phyloP scores from a whole-genome alignment of 2,329 filamentous ascomycete species.

The Cladophialophora exuberans region DNA sequence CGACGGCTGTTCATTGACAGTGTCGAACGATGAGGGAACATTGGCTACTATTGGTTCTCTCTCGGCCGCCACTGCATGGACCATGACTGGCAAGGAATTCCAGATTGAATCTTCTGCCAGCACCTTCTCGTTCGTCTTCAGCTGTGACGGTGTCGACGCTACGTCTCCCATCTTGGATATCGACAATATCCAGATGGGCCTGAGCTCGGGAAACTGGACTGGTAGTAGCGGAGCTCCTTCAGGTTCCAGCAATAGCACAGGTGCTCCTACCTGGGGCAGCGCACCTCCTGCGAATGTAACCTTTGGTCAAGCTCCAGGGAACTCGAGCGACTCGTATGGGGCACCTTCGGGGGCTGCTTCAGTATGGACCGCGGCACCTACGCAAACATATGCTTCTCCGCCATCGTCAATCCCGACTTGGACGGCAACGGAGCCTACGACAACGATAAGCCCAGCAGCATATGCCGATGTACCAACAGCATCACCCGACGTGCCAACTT shows the following conservation, averaged over 20 bases:
- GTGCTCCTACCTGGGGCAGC: slow-evolving; percentile 1
- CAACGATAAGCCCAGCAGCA: background rate
- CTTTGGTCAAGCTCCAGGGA: background rate
- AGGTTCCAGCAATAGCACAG: slow-evolving; percentile 9
- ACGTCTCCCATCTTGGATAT: slow-evolving; percentile 36
- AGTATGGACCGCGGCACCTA: background rate
- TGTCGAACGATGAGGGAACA: slow-evolving; percentile 13
- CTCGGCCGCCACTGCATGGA: slow-evolving; percentile 8
- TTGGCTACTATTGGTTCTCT: slow-evolving; percentile 4
- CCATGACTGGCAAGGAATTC: slow-evolving; percentile 15
- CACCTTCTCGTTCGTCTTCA: slow-evolving; percentile 14
- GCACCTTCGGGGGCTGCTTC: no score
- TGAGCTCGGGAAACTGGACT: slow-evolving; percentile 73
- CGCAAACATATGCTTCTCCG: background rate
- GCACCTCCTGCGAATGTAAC: slow-evolving; percentile 4
- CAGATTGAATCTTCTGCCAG: slow-evolving; percentile 4
- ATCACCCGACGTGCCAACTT: background rate
- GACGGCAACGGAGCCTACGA: background rate
- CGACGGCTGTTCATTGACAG: slow-evolving; percentile 10
- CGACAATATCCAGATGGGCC: slow-evolving; percentile 87
- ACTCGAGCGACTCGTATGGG: slow-evolving; percentile 6
- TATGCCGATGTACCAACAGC: background rate
- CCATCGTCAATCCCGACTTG: background rate
- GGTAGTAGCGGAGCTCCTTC: background rate
- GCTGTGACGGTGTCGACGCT: slow-evolving; percentile 10